Evolutionary conservation across 2,329 filamentous ascomycete genomes (phyloP).

Genomic region (Decorospora gaudefroyi): DNA sequence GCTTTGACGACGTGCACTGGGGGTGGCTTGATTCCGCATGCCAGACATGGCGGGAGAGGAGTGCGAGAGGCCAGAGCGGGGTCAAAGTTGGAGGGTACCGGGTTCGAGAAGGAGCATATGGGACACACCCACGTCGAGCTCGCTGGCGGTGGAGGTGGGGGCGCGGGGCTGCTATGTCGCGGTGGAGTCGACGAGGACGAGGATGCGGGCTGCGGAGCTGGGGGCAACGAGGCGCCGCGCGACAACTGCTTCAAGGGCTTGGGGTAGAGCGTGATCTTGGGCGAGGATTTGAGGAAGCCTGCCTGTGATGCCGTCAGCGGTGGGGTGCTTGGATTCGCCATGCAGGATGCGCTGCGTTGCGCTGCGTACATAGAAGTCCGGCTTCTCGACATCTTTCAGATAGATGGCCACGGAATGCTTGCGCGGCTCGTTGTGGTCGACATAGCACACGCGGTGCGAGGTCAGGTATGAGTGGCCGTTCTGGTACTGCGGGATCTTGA

Average conservation of each 20-base stretch:
- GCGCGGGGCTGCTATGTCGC: slow-evolving; percentile 47
- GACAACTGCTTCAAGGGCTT: slow-evolving; percentile 73
- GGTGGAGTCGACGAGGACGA: slow-evolving; percentile 39
- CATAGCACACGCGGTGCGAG: slow-evolving; percentile 92
- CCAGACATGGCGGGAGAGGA: slow-evolving; percentile 81
- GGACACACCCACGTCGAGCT: slow-evolving; percentile 91
- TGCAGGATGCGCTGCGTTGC: no score
- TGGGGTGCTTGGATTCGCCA: background rate
- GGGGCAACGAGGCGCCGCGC: slow-evolving; percentile 53
- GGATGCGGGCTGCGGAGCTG: slow-evolving; percentile 44
- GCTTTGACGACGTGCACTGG: slow-evolving; percentile 84
- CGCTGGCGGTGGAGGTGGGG: slow-evolving; percentile 56
- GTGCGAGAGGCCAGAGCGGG: slow-evolving; percentile 78
- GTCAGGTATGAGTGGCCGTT: slow-evolving; percentile 96
- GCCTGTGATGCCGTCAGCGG: slow-evolving; percentile 58
- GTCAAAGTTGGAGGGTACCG: slow-evolving; percentile 91
- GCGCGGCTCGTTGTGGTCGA: slow-evolving; percentile 84
- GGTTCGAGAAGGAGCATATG: slow-evolving; percentile 94
- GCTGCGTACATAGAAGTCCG: slow-evolving; percentile 66
- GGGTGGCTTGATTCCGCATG: slow-evolving; percentile 91
- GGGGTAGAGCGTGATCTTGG: slow-evolving; percentile 87
- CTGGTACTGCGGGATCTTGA: slow-evolving; percentile 91
- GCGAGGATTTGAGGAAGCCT: slow-evolving; percentile 90
- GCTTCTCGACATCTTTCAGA: slow-evolving; percentile 86
- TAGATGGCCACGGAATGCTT: slow-evolving; percentile 84